phyloP scores from a whole-genome alignment of 495 filamentous ascomycete species.

The Hypoxylon intermedium region DNA sequence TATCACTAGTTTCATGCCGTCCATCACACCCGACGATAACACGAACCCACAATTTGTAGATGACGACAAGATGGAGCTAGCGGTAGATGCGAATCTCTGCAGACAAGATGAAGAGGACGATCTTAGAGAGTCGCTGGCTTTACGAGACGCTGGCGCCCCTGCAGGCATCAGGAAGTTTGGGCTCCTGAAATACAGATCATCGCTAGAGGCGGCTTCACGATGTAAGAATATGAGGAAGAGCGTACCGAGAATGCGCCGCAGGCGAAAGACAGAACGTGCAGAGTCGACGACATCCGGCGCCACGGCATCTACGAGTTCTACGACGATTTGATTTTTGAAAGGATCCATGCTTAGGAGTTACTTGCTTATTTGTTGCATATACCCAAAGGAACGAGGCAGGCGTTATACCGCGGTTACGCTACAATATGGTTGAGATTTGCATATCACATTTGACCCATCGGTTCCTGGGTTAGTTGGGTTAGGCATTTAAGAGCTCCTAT shows the following conservation, averaged over 20 bases:
- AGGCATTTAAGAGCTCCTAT: conserved; percentile 3
- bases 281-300: conserved; percentile 25
- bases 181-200: conserved; percentile 49
- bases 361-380: conserved; percentile 24
- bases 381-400: conserved; percentile 20
- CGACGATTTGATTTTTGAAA: conserved; percentile 20
- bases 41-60: conserved; percentile 21
- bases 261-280: conserved; percentile 34
- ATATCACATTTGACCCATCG: conserved; percentile 7
- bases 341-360: background rate
- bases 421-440: conserved; percentile 12
- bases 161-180: conserved; percentile 47
- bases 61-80: conserved; percentile 29
- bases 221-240: conserved; percentile 53
- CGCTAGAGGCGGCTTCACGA: conserved; percentile 49
- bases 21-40: conserved; percentile 27
- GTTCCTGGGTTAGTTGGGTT: background rate
- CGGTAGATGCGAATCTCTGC: conserved; percentile 40
- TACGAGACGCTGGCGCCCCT: conserved; percentile 40
- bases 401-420: conserved; percentile 10
- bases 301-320: conserved; percentile 26
- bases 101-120: conserved; percentile 26
- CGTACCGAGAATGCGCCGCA: conserved; percentile 53
- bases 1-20: background rate
- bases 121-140: conserved; percentile 25